phyloP scores from a whole-genome alignment of 73 alveolate genomes.

The Paramecium primaurelia region DNA sequence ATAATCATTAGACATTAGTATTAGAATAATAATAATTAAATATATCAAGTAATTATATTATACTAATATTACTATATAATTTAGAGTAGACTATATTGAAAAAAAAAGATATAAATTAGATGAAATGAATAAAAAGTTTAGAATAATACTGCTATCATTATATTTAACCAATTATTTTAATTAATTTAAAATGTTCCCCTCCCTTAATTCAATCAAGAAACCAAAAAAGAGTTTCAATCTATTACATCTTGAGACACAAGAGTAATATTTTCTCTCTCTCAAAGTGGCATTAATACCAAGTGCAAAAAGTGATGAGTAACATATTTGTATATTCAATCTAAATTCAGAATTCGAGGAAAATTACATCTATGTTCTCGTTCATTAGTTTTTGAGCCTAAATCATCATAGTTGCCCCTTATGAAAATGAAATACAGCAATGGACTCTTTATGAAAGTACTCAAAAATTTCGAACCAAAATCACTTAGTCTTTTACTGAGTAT shows the following conservation, averaged over 20 bases:
- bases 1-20: background rate
- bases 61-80: background rate
- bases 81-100: background rate
- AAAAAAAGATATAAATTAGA: no score
- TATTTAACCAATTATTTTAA: background rate
- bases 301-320: conserved; percentile 45
- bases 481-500: background rate
- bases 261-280: background rate
- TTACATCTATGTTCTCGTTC: conserved; percentile 68
- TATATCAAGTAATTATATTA: background rate
- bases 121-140: background rate
- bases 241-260: conserved; percentile 51
- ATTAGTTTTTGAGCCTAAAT: conserved; percentile 63
- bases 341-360: conserved; percentile 58
- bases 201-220: conserved; percentile 42
- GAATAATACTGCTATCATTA: background rate
- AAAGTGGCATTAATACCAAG: conserved; percentile 28
- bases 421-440: conserved; percentile 63
- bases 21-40: background rate
- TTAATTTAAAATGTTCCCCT: conserved; percentile 43
- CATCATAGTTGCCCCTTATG: conserved; percentile 48
- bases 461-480: conserved; percentile 22
- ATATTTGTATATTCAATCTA: background rate
- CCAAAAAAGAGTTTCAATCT: conserved; percentile 51
- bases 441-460: conserved; percentile 37